Evolutionary conservation across 176 grass and related monocot genomes (phyloP).

Genomic region (Panicum miliaceum): DNA sequence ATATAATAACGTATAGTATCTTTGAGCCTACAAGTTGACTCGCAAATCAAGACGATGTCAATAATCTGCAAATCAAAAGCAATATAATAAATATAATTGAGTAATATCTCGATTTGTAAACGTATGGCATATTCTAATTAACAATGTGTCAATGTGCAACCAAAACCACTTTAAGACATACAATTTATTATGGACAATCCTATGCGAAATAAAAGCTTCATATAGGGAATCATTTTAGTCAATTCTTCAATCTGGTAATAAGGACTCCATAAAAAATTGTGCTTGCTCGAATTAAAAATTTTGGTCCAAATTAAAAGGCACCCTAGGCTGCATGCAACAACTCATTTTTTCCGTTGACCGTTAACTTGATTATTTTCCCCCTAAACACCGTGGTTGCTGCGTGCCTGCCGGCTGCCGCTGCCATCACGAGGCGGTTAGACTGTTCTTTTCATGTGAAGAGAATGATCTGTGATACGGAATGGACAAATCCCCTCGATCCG

Average conservation of each 20-base stretch:
- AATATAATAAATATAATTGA: background rate
- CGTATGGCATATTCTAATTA: background rate
- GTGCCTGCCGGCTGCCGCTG: background rate
- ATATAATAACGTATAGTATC: no score
- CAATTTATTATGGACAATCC: background rate
- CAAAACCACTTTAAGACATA: background rate
- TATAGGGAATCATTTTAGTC: background rate
- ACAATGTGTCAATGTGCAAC: background rate
- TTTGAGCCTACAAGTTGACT: no score
- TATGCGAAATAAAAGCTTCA: background rate
- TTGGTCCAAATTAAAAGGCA: no score
- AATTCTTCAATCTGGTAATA: background rate
- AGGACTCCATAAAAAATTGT: background rate
- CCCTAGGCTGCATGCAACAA: background rate
- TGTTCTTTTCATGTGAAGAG: constrained; percentile 11
- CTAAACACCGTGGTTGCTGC: background rate
- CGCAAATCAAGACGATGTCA: no score
- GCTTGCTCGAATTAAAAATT: background rate
- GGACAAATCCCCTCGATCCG: constrained; percentile 17
- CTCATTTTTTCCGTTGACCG: background rate
- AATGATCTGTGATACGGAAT: constrained; percentile 24
- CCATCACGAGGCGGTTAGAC: background rate
- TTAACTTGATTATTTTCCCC: background rate
- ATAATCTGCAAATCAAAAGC: background rate
- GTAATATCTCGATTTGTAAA: background rate